A percentile compares a stretch with the other conserved stretches of the same genome.
Evolutionary conservation across 139 green algal genomes (phyloP).

Genomic region (Gonium pectorale): DNA sequence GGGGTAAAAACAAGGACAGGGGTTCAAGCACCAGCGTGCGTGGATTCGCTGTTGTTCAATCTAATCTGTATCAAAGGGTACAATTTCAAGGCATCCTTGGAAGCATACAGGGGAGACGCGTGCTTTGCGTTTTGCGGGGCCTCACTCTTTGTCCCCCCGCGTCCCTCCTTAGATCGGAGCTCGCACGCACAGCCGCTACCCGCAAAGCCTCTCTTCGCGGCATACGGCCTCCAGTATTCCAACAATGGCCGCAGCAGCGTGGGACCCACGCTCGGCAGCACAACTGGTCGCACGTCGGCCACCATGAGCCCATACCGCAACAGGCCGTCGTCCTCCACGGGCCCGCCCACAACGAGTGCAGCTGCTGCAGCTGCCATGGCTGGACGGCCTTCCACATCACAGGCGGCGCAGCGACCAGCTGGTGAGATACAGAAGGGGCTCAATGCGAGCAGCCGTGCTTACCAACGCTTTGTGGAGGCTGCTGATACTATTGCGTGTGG

Average conservation of each 20-base stretch:
- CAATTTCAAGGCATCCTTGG: too few species aligned
- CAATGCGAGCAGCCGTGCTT: too few species aligned
- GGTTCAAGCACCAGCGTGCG: too few species aligned
- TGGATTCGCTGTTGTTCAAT: too few species aligned
- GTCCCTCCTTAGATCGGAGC: constrained; percentile 7
- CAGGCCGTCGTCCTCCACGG: constrained; percentile 22
- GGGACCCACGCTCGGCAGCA: background rate
- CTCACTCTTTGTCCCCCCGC: background rate
- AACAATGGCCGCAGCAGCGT: background rate
- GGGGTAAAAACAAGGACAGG: too few species aligned
- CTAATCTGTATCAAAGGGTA: too few species aligned
- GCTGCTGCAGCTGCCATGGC: background rate
- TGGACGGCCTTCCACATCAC: background rate
- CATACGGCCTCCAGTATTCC: constrained; percentile 38
- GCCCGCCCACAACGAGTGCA: background rate
- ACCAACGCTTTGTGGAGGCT: too few species aligned
- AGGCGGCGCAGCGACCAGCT: background rate
- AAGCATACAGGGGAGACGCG: too few species aligned
- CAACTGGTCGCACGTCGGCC: background rate
- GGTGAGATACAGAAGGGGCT: too few species aligned
- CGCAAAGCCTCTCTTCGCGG: constrained; percentile 24
- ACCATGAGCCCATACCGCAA: constrained; percentile 37
- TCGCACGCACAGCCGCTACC: constrained; percentile 17
- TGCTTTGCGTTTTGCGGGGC: too few species aligned
- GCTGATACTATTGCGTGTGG: too few species aligned